Evolutionary conservation across 1,139 yeast genomes (phyloP).

Genomic region (Kodamaea alishanica): DNA sequence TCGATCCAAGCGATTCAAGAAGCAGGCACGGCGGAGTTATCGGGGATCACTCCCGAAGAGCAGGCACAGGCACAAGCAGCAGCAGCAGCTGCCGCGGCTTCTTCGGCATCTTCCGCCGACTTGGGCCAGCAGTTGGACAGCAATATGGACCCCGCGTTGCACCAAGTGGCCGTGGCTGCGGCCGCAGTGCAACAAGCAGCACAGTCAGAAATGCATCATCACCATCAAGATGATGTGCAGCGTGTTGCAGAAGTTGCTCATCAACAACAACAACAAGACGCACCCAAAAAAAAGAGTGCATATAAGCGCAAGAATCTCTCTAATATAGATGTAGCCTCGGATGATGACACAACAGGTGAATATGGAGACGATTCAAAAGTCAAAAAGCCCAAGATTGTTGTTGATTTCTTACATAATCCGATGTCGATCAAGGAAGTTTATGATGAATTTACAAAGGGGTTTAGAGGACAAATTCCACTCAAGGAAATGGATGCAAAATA

Average conservation of each 20-base stretch:
- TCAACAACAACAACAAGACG: slow-evolving; percentile 5
- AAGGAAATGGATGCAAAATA: slow-evolving; percentile 43
- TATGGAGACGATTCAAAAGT: slow-evolving; percentile 10
- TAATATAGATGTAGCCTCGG: not conserved
- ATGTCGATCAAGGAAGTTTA: slow-evolving; percentile 45
- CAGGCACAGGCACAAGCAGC: slow-evolving; percentile 18
- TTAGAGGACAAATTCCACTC: slow-evolving; percentile 45
- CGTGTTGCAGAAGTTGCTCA: slow-evolving; percentile 7
- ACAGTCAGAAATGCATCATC: slow-evolving; percentile 13
- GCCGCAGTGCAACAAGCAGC: slow-evolving; percentile 26
- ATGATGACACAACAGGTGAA: not conserved
- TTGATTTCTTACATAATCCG: slow-evolving; percentile 45
- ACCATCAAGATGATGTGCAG: slow-evolving; percentile 5
- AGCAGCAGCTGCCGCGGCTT: slow-evolving; percentile 4
- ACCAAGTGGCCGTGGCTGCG: slow-evolving; percentile 39
- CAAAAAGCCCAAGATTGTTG: slow-evolving; percentile 35
- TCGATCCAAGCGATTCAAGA: slow-evolving; percentile 30
- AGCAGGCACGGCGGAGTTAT: slow-evolving; percentile 13
- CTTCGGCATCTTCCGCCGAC: slow-evolving; percentile 8
- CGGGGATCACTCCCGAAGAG: slow-evolving; percentile 12
- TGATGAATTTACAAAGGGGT: slow-evolving; percentile 46
- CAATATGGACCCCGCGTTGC: slow-evolving; percentile 39
- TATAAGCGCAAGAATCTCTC: slow-evolving; percentile 12
- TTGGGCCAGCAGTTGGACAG: slow-evolving; percentile 23
- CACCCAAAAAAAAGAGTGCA: slow-evolving; percentile 10